A percentile compares a stretch with the other conserved stretches of the same genome.
phyloP scores from a whole-genome alignment of 1,284 basidiomycete genomes.

The Ustilago hordei region DNA sequence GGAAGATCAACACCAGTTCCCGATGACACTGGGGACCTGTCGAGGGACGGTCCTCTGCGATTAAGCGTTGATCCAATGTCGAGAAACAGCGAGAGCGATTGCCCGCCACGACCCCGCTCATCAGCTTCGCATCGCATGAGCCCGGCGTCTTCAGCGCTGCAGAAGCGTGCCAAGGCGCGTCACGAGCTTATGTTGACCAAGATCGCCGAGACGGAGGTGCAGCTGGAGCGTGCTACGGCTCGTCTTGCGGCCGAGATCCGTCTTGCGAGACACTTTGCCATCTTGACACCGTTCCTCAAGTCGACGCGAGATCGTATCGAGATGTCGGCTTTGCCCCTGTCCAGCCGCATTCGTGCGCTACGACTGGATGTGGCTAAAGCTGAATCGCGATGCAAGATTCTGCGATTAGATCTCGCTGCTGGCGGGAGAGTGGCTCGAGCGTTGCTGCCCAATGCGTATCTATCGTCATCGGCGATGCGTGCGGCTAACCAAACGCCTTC shows the following conservation, averaged over 20 bases:
- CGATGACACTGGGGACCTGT: slow-evolving; percentile 29
- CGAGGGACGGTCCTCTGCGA: slow-evolving; percentile 15
- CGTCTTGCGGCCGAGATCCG: slow-evolving; percentile 55
- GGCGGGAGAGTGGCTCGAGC: slow-evolving; percentile 42
- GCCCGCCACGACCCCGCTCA: slow-evolving; percentile 34
- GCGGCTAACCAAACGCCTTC: slow-evolving; percentile 30
- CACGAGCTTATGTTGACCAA: slow-evolving; percentile 51
- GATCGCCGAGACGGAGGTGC: slow-evolving; percentile 81
- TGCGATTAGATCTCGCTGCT: slow-evolving; percentile 51
- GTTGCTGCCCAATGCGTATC: slow-evolving; percentile 27
- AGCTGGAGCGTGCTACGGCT: slow-evolving; percentile 73
- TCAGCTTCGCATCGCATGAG: slow-evolving; percentile 41
- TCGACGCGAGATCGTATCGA: slow-evolving; percentile 64
- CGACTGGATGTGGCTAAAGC: slow-evolving; percentile 57
- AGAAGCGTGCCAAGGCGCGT: slow-evolving; percentile 39
- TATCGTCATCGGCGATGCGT: slow-evolving; percentile 42
- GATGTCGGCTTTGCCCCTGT: slow-evolving; percentile 54
- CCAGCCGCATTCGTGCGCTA: slow-evolving; percentile 42
- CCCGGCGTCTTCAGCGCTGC: slow-evolving; percentile 35
- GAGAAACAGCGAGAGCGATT: slow-evolving; percentile 22
- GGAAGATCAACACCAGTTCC: slow-evolving; percentile 30
- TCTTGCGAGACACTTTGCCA: slow-evolving; percentile 60
- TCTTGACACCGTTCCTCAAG: slow-evolving; percentile 63
- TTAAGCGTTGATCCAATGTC: slow-evolving; percentile 24
- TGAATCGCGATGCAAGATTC: slow-evolving; percentile 45